These are phyloP conservation scores for Lagenaria siceraria DNA, from an alignment of 306 rosid species.

Conservation along the genomic window DNA sequence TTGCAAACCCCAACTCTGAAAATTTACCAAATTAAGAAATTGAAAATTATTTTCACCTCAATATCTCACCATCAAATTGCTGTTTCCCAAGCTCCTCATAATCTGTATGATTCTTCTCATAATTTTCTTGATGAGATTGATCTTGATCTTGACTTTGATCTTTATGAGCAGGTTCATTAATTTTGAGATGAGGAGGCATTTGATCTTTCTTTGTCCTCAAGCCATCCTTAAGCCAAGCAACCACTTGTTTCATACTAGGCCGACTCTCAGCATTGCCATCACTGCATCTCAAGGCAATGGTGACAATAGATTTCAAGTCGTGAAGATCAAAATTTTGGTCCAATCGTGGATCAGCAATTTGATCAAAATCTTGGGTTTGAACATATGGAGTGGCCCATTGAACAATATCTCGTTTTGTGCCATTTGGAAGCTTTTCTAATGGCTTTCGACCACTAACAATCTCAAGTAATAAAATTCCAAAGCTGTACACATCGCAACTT, in stretches of 20 bases:
- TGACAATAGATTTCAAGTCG: constrained; percentile 27
- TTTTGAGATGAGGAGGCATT: background rate
- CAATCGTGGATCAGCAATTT: constrained; percentile 48
- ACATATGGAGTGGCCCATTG: constrained; percentile 60
- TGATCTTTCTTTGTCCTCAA: constrained; percentile 1
- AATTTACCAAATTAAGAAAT: background rate
- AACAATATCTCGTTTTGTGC: constrained; percentile 72
- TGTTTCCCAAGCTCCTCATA: constrained; percentile 21
- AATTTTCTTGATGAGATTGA: constrained; percentile 10
- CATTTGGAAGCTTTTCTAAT: constrained; percentile 67
- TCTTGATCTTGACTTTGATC: background rate
- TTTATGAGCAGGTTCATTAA: background rate
- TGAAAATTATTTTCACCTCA: constrained; percentile 18
- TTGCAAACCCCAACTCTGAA: background rate
- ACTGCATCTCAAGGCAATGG: constrained; percentile 42
- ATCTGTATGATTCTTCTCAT: constrained; percentile 14
- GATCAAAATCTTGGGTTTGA: constrained; percentile 33
- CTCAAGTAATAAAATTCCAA: constrained; percentile 71
- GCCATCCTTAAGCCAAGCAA: constrained; percentile 36
- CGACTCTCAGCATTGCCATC: constrained; percentile 32
- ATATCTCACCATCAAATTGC: constrained; percentile 5
- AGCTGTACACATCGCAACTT: constrained; percentile 80
- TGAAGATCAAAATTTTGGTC: constrained; percentile 33
- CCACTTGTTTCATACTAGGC: constrained; percentile 52
- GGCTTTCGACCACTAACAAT: constrained; percentile 63